Evolutionary conservation across 1,284 basidiomycete species (phyloP), one percentile per base, ranked within the genome.

Genomic region (Heterobasidion annosum): DNA sequence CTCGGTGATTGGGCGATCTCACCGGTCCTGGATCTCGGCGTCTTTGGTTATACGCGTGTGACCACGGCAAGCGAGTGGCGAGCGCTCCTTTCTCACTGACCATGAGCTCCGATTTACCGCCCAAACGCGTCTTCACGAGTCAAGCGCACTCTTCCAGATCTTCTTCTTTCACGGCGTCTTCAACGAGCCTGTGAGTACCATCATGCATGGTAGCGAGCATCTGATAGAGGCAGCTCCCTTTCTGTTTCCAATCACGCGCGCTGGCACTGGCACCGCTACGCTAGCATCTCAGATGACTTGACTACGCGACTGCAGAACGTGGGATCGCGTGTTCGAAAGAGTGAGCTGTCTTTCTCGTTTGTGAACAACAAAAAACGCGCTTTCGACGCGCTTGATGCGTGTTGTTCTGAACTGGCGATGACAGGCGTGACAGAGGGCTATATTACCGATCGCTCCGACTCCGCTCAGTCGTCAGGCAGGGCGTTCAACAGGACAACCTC

Each of bases 391-490:
- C 63, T 33, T 53, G 25, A 25, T 25, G 25, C 25, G 25, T 25
- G 25, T 25, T 25, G 25, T 25, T 3, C 25, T 25, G 25, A 25
- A 25, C 25, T 25, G 25, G 25, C 25, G 3, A 25, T 50, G 49
- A 25, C 55, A 82, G 78, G 67, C 60, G 79, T 82, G 19, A 69
- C 68, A 7, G 73, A 80, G 62, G 79, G 79, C 43, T 82, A 81
- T 60, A 61, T 64, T 46, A 73, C 70, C 34, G 62, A 72, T 50
- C 61, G 61, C 32, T 59, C 59, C 54, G 40, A 66, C 67, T 51
- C 63, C 62, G 33, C 59, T 8, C 9, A 55, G 18, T 52, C 54
- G 16, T 34, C 49, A 25, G 54, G 50, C 5, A 52, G 58, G 8
- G 51, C 44, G 10, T 33, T 49, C 6, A 12, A 35, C 3, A 34